phyloP scores from a whole-genome alignment of 176 grass and related monocot species.

The Juncus effusus region DNA sequence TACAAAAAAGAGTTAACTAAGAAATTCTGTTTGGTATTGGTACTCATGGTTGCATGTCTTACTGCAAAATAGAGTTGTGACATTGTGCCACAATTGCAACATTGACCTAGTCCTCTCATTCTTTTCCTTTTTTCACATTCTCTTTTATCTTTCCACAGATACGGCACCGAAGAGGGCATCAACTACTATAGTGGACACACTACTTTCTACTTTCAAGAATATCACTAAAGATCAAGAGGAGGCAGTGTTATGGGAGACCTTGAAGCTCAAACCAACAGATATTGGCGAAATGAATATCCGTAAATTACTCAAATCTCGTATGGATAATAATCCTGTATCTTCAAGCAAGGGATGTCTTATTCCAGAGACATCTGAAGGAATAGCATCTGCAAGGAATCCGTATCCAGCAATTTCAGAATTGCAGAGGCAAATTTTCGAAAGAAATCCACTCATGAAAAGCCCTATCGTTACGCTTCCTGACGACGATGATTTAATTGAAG shows the following conservation, averaged over 20 bases:
- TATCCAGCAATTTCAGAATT: conserved; percentile 1
- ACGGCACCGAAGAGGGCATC: too few relatives aligned
- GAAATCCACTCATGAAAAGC: not conserved
- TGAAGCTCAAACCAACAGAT: conserved; percentile 13
- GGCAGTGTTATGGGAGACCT: not conserved
- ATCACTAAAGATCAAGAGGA: conserved; percentile 3
- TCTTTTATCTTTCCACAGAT: too few relatives aligned
- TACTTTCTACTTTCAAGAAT: not conserved
- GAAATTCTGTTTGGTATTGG: too few relatives aligned
- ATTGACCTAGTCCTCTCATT: too few relatives aligned
- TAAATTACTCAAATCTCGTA: conserved; percentile 14
- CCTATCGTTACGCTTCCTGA: too few relatives aligned
- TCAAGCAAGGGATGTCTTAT: conserved; percentile 7
- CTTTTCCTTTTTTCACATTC: too few relatives aligned
- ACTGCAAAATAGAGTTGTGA: too few relatives aligned
- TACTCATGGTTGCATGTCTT: too few relatives aligned
- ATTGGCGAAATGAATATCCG: not conserved
- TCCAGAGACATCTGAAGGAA: not conserved
- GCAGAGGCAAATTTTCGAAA: conserved; percentile 5
- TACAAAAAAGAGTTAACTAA: too few relatives aligned
- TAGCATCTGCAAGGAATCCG: conserved; percentile 1
- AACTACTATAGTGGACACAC: not conserved
- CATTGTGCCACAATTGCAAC: too few relatives aligned
- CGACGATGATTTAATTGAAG: too few relatives aligned
- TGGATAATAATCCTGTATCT: not conserved